Evolutionary conservation across 2,329 filamentous ascomycete species (phyloP), one percentile per base, ranked within the genome.

Genomic region (Ophiostoma novo-ulmi): DNA sequence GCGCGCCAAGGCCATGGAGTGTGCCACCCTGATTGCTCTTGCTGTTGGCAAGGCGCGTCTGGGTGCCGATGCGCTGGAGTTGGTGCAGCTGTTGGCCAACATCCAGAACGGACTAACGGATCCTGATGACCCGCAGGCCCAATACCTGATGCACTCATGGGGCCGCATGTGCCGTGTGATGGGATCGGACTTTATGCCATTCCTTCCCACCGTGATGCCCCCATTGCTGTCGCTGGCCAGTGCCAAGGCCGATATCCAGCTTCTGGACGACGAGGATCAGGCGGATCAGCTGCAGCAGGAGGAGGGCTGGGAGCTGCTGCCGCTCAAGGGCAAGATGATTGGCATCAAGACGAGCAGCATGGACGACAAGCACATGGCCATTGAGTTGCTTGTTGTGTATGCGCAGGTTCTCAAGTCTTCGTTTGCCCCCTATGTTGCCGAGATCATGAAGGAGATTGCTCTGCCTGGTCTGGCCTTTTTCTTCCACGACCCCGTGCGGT

Each of bases 301-400:
- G 77, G 94, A 97, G 71, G 94, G 94, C 63, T 99, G 95, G 95
- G 95, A 99, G 80, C 85, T 99, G 75, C 93, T 99, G 20, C 95
- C 95, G 10, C 86, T 99, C 70, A 97, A 97, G 81, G 95, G 95
- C 75, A 98, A 98, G 83, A 92, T 97, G 80, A 97, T 99, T 77
- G 95, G 95, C 74, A 99, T 99, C 82, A 93, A 94, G 82, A 99
- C 95, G 8, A 97, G 93, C 79, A 92, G 91, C 11, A 89, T 99
- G 80, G 95, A 99, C 76, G 95, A 99, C 81, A 99, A 99, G 84
- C 94, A 98, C 80, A 97, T 97, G 87, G 95, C 95, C n/a, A 98
- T 99, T 74, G 95, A 99, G 81, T 88, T 99, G 69, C 91, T 99
- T 72, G 94, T 97, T 66, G 94, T 99, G 73, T 99, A 99, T 78